Evolutionary conservation across 2,329 filamentous ascomycete genomes (phyloP).

Genomic region (Teratosphaeria pseudoeucalypti): DNA sequence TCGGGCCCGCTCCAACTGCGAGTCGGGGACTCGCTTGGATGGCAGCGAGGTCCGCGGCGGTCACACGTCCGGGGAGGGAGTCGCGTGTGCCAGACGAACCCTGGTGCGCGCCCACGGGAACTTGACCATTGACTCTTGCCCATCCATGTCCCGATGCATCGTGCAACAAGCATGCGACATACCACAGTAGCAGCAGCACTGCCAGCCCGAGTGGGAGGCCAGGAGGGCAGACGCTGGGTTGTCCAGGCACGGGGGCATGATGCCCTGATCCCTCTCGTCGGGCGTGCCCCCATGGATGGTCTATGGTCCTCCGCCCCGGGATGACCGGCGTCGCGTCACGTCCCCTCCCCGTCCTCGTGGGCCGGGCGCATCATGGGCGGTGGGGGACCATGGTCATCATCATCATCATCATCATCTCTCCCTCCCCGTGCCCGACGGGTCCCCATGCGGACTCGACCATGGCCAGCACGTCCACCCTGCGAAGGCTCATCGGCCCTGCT

Average conservation of each 20-base stretch:
- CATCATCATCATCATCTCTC: too few relatives aligned
- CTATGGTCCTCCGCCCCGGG: not conserved
- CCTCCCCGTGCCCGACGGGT: too few relatives aligned
- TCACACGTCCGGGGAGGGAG: not conserved
- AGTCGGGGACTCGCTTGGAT: not conserved
- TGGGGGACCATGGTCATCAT: too few relatives aligned
- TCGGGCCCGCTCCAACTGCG: not conserved
- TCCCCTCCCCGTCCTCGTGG: too few relatives aligned
- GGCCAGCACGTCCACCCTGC: too few relatives aligned
- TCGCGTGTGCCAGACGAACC: not conserved
- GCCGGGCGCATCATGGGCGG: too few relatives aligned
- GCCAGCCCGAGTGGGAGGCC: not conserved
- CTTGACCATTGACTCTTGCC: not conserved
- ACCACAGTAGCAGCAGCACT: too few relatives aligned
- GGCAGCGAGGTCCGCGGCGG: not conserved
- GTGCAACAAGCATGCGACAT: not conserved
- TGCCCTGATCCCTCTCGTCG: not conserved
- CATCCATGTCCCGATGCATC: not conserved
- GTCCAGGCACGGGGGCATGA: not conserved
- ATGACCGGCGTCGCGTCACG: not conserved
- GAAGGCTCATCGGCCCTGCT: too few relatives aligned
- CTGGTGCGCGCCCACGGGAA: not conserved
- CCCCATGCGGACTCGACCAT: too few relatives aligned
- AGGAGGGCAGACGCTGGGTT: not conserved
- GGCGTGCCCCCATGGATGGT: not conserved